These are phyloP conservation scores for Senecio squalidus DNA, from an alignment of 140 eudicot species.

Conservation along the genomic window DNA sequence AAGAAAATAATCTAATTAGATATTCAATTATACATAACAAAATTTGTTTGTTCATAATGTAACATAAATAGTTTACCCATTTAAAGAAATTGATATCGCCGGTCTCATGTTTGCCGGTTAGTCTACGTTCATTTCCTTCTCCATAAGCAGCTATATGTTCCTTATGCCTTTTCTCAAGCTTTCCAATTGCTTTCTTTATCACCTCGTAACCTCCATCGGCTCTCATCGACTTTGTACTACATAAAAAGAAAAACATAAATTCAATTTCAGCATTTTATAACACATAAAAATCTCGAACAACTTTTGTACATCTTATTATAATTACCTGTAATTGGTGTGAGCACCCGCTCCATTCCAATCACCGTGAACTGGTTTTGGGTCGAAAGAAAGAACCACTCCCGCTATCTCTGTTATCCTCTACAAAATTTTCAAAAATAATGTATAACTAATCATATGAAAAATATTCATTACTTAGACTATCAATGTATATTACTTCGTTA, in stretches of 20 bases:
- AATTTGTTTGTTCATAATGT: too few species aligned
- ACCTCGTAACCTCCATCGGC: constrained; percentile 42
- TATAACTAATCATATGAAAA: neutral
- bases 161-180: constrained; percentile 39
- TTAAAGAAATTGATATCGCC: constrained; percentile 38
- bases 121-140: constrained; percentile 55
- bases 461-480: neutral
- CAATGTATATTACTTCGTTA: neutral
- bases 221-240: constrained; percentile 50
- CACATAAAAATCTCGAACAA: neutral
- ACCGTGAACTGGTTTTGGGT: constrained; percentile 46
- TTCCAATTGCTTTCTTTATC: constrained; percentile 49
- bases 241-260: neutral
- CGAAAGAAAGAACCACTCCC: constrained; percentile 39
- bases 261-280: neutral
- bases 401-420: constrained; percentile 51
- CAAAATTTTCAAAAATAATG: neutral
- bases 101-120: constrained; percentile 51
- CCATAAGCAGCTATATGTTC: constrained; percentile 56
- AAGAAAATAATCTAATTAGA: neutral
- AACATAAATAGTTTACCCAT: constrained; percentile 33
- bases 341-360: constrained; percentile 64
- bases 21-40: neutral
- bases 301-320: too few species aligned
- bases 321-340: constrained; percentile 51